Evolutionary conservation across 305 asterid genomes (phyloP), one percentile per base, ranked within the genome.

Genomic region (Vinca major): DNA sequence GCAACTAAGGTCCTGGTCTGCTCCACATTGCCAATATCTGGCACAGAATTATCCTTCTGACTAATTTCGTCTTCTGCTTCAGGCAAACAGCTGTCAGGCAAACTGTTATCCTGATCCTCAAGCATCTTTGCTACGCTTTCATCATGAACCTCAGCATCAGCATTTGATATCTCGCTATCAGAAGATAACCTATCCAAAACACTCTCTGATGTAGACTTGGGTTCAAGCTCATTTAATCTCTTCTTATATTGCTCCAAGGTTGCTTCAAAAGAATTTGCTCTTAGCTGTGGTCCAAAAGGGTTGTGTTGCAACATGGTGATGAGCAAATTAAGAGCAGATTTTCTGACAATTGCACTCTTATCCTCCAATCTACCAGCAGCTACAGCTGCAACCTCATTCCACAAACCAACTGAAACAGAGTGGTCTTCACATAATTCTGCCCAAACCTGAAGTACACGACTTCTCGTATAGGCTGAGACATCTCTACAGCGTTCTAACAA

Each of bases 401-500:
- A 92, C 74, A 92, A 78, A 63, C 98, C 97, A 78, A 92, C 90
- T 66, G 98, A 86, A 69, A 92, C 81, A 62, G 92, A 88, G 83
- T 86, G 96, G 44, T 88, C 90, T 80, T 92, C 97, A 66, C 98
- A 92, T 75, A 92, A 79, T 73, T 92, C 98, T 55, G 96, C 80
- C 98, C 98, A 92, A 21, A 90, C 97, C 83, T 92, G 98, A 82
- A 90, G 98, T 73, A 84, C 96, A 47, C 96, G 90, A 74, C 97
- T 87, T 85, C 97, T 86, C n/a, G 98, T 90, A 72, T 92, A 92
- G 65, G 98, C 98, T 43, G 98, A 88, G 64, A 88, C 86, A 74
- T 92, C 98, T 74, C 97, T 86, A 70, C 97, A 92, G 12, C 98
- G 86, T 71, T 92, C 97, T 87, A 92, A 76, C 73, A 92, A 79